Evolutionary conservation across 1,139 yeast genomes (phyloP).

Genomic region (Pichia sp.): DNA sequence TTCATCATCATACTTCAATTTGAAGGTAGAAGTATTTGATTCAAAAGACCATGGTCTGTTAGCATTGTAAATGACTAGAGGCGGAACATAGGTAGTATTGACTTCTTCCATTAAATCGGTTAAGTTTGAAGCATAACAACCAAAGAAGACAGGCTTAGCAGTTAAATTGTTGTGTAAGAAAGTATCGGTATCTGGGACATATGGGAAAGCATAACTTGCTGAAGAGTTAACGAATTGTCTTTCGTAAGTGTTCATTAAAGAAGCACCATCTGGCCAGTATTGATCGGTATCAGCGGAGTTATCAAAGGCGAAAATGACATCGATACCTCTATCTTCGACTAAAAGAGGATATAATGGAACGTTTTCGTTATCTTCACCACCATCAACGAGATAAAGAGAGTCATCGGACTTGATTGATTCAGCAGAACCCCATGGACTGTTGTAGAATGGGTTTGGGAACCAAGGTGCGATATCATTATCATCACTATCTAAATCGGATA

Average conservation of each 20-base stretch:
- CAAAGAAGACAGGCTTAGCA: constrained; percentile 76
- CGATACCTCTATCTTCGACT: constrained; percentile 70
- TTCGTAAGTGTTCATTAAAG: constrained; percentile 62
- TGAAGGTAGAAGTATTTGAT: constrained; percentile 72
- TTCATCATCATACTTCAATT: constrained; percentile 57
- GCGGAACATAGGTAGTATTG: constrained; percentile 48
- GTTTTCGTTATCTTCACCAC: constrained; percentile 83
- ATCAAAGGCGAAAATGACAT: constrained; percentile 79
- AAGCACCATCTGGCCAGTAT: constrained; percentile 77
- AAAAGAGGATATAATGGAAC: constrained; percentile 77
- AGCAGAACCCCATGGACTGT: constrained; percentile 44
- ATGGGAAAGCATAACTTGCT: constrained; percentile 70
- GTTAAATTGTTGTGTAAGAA: constrained; percentile 62
- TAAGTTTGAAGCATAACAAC: constrained; percentile 72
- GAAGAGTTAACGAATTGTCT: constrained; percentile 61
- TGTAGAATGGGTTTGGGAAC: constrained; percentile 51
- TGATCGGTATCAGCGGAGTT: constrained; percentile 75
- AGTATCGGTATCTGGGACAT: constrained; percentile 74
- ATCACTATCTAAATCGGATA: constrained; percentile 43
- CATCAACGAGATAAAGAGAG: constrained; percentile 72
- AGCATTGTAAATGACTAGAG: constrained; percentile 77
- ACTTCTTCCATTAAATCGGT: constrained; percentile 43
- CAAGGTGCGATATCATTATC: constrained; percentile 40
- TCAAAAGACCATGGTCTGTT: constrained; percentile 67
- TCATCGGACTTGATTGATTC: constrained; percentile 42